A percentile compares a stretch with the other conserved stretches of the same genome.
Conservation (phyloP, 1,284 basidiomycete genomes). For the Leucoagaricus sp. region DNA sequence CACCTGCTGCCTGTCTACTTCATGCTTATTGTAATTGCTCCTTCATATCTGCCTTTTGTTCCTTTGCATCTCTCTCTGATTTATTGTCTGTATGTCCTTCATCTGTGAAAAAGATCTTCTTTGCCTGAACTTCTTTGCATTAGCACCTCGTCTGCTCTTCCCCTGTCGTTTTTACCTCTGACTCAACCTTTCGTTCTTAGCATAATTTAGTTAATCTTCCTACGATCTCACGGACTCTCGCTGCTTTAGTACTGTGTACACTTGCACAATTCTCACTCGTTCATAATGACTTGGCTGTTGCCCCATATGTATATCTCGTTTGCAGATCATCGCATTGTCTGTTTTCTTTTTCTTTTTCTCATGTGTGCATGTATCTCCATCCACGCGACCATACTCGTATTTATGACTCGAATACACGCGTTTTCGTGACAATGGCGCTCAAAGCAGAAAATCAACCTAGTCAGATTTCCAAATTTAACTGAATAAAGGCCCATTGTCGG, state of each 20-base stretch:
- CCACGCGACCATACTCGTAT: background rate
- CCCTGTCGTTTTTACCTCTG: slow-evolving; percentile 8
- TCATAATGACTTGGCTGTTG: slow-evolving; percentile 6
- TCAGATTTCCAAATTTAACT: background rate
- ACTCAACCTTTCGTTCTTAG: background rate
- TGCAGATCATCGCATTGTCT: background rate
- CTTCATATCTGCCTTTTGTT: slow-evolving; percentile 14
- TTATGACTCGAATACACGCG: slow-evolving; percentile 3
- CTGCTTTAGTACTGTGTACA: slow-evolving; percentile 1
- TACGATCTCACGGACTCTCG: slow-evolving; percentile 4
- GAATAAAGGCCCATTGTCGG: slow-evolving; percentile 3
- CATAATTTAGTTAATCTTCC: background rate
- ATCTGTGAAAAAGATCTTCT: slow-evolving; percentile 4
- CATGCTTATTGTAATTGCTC: slow-evolving; percentile 19
- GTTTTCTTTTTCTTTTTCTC: background rate
- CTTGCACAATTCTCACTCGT: background rate
- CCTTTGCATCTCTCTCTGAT: slow-evolving; percentile 24
- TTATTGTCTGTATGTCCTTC: slow-evolving; percentile 30
- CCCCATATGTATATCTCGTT: background rate
- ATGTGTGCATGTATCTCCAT: slow-evolving; percentile 1
- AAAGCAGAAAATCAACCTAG: background rate
- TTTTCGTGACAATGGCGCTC: background rate
- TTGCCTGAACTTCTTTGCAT: background rate
- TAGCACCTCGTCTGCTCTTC: slow-evolving; percentile 16
- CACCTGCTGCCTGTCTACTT: background rate